phyloP scores from a whole-genome alignment of 495 filamentous ascomycete species.

The Neurospora sp. region DNA sequence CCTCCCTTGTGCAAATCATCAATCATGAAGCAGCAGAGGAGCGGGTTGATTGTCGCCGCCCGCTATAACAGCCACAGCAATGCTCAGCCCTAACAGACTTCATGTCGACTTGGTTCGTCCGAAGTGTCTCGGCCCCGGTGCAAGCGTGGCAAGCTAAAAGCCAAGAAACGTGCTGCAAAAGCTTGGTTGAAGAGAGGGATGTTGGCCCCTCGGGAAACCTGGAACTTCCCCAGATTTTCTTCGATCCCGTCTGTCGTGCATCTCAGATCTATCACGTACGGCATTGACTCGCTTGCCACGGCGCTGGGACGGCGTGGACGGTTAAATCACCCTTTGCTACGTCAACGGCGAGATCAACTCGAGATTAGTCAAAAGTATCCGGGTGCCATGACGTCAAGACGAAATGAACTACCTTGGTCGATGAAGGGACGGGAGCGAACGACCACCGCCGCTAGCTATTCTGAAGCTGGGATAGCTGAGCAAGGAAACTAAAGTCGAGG shows the following conservation, averaged over 20 bases:
- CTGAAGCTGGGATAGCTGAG: background rate
- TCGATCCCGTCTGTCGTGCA: background rate
- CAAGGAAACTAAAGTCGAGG: background rate
- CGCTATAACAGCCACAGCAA: background rate
- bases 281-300: background rate
- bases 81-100: background rate
- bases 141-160: background rate
- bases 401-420: background rate
- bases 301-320: background rate
- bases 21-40: background rate
- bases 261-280: background rate
- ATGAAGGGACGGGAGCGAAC: background rate
- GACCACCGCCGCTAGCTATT: background rate
- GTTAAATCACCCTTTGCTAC: background rate
- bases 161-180: background rate
- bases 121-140: background rate
- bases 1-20: background rate
- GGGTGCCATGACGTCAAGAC: conserved; percentile 6
- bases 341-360: background rate
- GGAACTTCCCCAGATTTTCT: background rate
- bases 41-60: no score
- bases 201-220: background rate
- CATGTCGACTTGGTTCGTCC: background rate
- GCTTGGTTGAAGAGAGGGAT: background rate
- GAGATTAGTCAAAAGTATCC: background rate